Evolutionary conservation across 176 grass and related monocot genomes (phyloP).

Genomic region (Chloris gayana): DNA sequence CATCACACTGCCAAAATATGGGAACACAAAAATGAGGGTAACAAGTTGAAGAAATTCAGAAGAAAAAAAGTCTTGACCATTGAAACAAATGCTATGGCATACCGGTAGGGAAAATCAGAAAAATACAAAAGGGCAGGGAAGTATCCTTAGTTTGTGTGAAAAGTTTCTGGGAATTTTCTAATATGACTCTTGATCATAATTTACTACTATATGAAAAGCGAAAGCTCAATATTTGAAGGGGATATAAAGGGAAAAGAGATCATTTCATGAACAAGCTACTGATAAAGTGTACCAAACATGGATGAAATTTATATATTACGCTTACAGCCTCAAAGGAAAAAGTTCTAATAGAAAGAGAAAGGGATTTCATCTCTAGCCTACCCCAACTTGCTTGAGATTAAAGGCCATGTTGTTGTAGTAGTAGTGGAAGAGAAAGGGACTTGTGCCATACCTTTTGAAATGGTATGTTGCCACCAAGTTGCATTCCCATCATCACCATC

Average conservation of each 20-base stretch:
- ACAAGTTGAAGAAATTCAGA: neutral
- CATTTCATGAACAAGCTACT: neutral
- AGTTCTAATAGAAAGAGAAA: neutral
- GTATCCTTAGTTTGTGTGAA: neutral
- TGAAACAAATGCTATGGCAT: neutral
- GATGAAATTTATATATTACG: neutral
- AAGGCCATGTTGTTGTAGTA: too few species aligned
- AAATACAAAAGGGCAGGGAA: slow-evolving; percentile 10
- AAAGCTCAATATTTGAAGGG: neutral
- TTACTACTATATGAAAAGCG: neutral
- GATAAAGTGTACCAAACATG: slow-evolving; percentile 14
- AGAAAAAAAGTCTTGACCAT: neutral
- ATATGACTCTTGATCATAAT: neutral
- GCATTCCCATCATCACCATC: slow-evolving; percentile 95
- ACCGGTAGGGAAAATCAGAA: neutral
- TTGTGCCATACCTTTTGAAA: slow-evolving; percentile 75
- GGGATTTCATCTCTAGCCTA: too few species aligned
- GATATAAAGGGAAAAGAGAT: neutral
- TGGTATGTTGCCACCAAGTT: slow-evolving; percentile 83
- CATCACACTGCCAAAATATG: neutral
- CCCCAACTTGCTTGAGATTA: too few species aligned
- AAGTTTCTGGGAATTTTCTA: slow-evolving; percentile 9
- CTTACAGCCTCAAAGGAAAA: neutral
- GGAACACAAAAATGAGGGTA: neutral
- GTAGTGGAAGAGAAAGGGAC: neutral